Evolutionary conservation across 2,329 filamentous ascomycete species (phyloP).

Genomic region (Colletotrichum zoysiae): DNA sequence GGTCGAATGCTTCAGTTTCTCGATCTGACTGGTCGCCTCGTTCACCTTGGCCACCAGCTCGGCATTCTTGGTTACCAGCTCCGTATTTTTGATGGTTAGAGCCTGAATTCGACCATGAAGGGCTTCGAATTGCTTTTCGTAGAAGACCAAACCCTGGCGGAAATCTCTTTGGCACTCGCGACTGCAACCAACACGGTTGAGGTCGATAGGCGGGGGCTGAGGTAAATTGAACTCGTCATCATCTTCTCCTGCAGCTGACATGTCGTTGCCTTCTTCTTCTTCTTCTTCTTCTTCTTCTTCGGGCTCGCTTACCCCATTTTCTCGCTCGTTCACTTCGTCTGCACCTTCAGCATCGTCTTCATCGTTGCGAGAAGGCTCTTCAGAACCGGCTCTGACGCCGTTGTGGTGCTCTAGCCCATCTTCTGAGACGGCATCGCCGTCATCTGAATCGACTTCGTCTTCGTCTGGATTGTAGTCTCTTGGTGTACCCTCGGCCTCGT

Average conservation of each 20-base stretch:
- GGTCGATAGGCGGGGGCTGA: neutral
- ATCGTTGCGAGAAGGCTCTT: neutral
- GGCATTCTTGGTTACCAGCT: neutral
- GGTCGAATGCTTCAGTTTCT: neutral
- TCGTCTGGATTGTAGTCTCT: constrained; percentile 26
- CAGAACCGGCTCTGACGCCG: neutral
- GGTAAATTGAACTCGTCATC: neutral
- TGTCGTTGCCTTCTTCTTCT: neutral
- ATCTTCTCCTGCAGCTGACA: neutral
- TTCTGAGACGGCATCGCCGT: constrained; percentile 10
- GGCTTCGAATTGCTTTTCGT: neutral
- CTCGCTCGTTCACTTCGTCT: neutral
- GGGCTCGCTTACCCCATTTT: neutral
- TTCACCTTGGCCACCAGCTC: neutral
- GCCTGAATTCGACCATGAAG: constrained; percentile 1
- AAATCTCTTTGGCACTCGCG: constrained; percentile 2
- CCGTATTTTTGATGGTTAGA: neutral
- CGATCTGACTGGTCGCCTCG: neutral
- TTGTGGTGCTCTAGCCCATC: neutral
- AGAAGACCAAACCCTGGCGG: neutral
- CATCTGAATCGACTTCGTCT: constrained; percentile 36
- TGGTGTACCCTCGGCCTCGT: neutral
- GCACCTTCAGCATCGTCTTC: neutral
- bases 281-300: neutral
- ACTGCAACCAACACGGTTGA: constrained; percentile 19